A percentile compares a stretch with the other conserved stretches of the same genome.
Evolutionary conservation across 164 flowering plant species (phyloP).

Genomic region (Cinnamomum micranthum): DNA sequence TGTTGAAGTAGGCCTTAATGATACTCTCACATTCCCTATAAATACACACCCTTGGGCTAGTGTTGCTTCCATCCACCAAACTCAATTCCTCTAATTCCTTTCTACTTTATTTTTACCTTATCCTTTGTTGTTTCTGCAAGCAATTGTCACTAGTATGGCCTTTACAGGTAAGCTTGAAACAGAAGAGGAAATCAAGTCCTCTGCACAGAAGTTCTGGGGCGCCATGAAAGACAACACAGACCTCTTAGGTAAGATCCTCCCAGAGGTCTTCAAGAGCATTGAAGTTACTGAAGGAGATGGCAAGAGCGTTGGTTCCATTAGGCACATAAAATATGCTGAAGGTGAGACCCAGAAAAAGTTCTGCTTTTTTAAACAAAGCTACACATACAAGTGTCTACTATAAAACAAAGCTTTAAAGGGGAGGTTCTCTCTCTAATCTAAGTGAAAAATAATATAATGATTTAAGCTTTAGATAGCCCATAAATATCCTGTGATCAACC

Average conservation of each 20-base stretch:
- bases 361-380: too few relatives aligned
- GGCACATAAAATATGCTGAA: slow-evolving; percentile 44
- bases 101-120: not conserved
- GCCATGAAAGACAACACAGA: slow-evolving; percentile 41
- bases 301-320: slow-evolving; percentile 51
- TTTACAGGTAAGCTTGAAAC: slow-evolving; percentile 46
- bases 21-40: not conserved
- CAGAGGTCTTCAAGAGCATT: slow-evolving; percentile 62
- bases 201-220: slow-evolving; percentile 55
- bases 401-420: too few relatives aligned
- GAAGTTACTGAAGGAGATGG: slow-evolving; percentile 82
- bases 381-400: too few relatives aligned
- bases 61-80: not conserved
- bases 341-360: slow-evolving; percentile 31
- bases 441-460: too few relatives aligned
- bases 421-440: too few relatives aligned
- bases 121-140: not conserved
- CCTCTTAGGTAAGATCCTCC: slow-evolving; percentile 61
- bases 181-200: slow-evolving; percentile 54
- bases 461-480: too few relatives aligned
- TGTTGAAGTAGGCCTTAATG: not conserved
- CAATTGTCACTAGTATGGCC: too few relatives aligned
- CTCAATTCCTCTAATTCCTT: not conserved
- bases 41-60: not conserved
- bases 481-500: too few relatives aligned